phyloP scores from a whole-genome alignment of 768 basidiomycete species.

The Lactifluus hygrophoroides region DNA sequence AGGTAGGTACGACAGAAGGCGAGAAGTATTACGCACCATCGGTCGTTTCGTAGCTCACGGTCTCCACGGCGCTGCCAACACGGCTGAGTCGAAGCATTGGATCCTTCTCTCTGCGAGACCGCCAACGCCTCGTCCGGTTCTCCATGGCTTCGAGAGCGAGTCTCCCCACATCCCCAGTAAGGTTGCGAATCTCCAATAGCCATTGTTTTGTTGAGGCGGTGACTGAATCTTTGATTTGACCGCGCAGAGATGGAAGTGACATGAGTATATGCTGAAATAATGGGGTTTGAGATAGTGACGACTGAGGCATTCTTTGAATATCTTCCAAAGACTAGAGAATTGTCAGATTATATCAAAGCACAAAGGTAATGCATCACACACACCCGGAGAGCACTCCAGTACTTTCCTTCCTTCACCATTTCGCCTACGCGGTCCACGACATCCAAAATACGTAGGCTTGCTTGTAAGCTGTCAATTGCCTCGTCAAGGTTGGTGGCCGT shows the following conservation, averaged over 20 bases:
- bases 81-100: conserved; percentile 64
- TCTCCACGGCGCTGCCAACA: conserved; percentile 87
- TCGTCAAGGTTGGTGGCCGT: conserved; percentile 94
- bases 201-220: conserved; percentile 95
- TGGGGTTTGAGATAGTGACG: conserved; percentile 84
- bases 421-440: conserved; percentile 86
- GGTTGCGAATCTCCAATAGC: conserved; percentile 89
- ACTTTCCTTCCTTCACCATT: conserved; percentile 89
- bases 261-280: conserved; percentile 88
- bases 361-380: conserved; percentile 30
- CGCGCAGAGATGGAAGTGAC: conserved; percentile 82
- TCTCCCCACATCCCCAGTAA: conserved; percentile 76
- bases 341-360: conserved; percentile 19
- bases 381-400: conserved; percentile 94
- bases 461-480: conserved; percentile 91
- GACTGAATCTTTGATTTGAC: conserved; percentile 87
- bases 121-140: conserved; percentile 72
- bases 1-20: conserved; percentile 7
- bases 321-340: conserved; percentile 82
- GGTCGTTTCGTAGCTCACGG: conserved; percentile 86
- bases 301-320: conserved; percentile 82
- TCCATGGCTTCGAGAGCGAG: conserved; percentile 91
- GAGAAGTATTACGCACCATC: conserved; percentile 58
- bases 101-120: conserved; percentile 75
- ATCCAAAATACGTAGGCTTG: conserved; percentile 86